Conservation (phyloP, 2,329 filamentous ascomycete species). For the Waltergamsia citrina region DNA sequence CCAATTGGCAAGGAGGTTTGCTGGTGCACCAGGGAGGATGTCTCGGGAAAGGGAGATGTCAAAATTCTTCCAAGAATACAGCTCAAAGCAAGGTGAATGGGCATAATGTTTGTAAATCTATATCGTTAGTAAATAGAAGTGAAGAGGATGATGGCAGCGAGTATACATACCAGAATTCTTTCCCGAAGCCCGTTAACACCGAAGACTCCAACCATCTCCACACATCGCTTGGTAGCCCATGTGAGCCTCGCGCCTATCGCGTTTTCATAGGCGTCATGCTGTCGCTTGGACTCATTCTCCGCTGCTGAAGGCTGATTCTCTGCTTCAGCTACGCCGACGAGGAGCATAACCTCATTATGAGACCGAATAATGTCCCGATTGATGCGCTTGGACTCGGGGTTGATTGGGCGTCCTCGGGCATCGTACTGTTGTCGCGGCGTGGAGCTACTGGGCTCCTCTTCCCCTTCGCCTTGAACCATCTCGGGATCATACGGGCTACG, state of each 20-base stretch:
- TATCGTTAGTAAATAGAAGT: constrained; percentile 6
- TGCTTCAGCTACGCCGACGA: constrained; percentile 52
- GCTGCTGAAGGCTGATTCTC: constrained; percentile 32
- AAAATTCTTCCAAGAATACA: constrained; percentile 19
- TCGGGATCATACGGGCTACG: constrained; percentile 11
- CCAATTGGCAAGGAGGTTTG: constrained; percentile 16
- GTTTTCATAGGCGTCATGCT: constrained; percentile 38
- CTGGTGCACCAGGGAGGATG: constrained; percentile 21
- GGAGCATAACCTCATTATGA: constrained; percentile 55
- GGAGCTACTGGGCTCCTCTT: constrained; percentile 22
- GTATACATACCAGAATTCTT: constrained; percentile 36
- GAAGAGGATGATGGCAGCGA: background rate
- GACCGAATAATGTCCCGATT: constrained; percentile 49
- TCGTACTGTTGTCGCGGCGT: constrained; percentile 41
- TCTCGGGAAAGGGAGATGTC: constrained; percentile 19
- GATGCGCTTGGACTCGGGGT: constrained; percentile 42
- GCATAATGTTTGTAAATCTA: constrained; percentile 44
- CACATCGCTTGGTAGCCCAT: constrained; percentile 19
- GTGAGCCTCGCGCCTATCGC: constrained; percentile 29
- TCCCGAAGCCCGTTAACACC: constrained; percentile 43
- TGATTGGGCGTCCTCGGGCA: constrained; percentile 44
- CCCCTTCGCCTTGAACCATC: constrained; percentile 39
- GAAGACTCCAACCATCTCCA: constrained; percentile 36
- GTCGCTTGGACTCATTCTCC: constrained; percentile 28
- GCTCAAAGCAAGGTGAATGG: constrained; percentile 35